Conservation (phyloP, 1,284 basidiomycete species). For the Puccinia polysora region DNA sequence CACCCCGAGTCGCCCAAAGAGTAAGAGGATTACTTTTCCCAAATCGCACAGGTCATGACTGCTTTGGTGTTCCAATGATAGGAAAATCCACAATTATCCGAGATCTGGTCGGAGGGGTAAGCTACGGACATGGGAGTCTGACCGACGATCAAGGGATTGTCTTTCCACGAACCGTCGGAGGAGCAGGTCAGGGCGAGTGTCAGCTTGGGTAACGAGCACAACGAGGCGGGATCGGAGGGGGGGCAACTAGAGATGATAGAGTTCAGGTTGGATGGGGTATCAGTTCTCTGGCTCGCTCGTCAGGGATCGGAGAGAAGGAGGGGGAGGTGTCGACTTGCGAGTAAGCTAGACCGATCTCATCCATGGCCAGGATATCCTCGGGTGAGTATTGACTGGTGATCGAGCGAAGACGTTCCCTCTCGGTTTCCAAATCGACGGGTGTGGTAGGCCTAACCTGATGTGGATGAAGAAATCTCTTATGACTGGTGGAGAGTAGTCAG, state of each 20-base stretch:
- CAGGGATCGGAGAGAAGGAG: too few relatives aligned
- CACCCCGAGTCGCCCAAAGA: too few relatives aligned
- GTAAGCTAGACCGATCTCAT: slow-evolving; percentile 32
- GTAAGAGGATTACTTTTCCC: slow-evolving; percentile 40
- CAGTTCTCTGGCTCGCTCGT: too few relatives aligned
- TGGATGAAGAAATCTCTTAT: slow-evolving; percentile 30
- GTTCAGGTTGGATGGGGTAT: too few relatives aligned
- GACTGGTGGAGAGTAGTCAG: too few relatives aligned
- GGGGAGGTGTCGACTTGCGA: neutral
- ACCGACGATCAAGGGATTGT: slow-evolving; percentile 29
- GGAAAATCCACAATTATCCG: slow-evolving; percentile 6
- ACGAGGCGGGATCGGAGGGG: slow-evolving; percentile 8
- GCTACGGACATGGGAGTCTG: slow-evolving; percentile 18
- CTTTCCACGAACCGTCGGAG: slow-evolving; percentile 41
- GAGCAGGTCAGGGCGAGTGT: slow-evolving; percentile 38
- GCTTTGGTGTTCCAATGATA: slow-evolving; percentile 36
- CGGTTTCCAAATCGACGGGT: slow-evolving; percentile 14
- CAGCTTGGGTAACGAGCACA: slow-evolving; percentile 12
- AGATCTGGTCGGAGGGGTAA: slow-evolving; percentile 27
- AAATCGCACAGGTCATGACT: slow-evolving; percentile 35
- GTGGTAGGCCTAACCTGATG: neutral
- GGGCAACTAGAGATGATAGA: slow-evolving; percentile 34
- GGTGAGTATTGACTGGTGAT: slow-evolving; percentile 26
- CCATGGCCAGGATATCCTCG: slow-evolving; percentile 35
- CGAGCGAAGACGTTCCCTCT: slow-evolving; percentile 21